Evolutionary conservation across 306 rosid genomes (phyloP).

Genomic region (Psophocarpus tetragonolobus): DNA sequence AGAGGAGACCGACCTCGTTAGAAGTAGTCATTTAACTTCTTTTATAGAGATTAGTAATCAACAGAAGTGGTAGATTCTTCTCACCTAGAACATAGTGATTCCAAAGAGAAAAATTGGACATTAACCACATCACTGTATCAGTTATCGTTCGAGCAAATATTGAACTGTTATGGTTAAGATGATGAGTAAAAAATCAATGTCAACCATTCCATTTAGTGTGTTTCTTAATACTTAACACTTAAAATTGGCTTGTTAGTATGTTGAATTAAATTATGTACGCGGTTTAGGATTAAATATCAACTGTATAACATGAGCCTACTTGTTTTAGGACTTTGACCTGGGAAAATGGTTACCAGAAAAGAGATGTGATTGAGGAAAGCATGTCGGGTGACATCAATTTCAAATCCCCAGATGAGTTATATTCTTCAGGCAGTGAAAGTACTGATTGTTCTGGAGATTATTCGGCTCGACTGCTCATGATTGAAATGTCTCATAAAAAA

Average conservation of each 20-base stretch:
- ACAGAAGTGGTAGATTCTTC: no score
- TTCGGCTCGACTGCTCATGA: slow-evolving; percentile 53
- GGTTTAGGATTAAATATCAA: slow-evolving; percentile 16
- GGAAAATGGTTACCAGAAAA: slow-evolving; percentile 66
- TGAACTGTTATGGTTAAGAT: slow-evolving; percentile 1
- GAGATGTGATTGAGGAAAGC: slow-evolving; percentile 41
- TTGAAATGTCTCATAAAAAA: slow-evolving; percentile 61
- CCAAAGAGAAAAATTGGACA: slow-evolving; percentile 15
- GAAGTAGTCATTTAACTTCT: no score
- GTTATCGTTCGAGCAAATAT: not conserved
- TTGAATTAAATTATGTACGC: slow-evolving; percentile 1
- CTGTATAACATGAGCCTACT: slow-evolving; percentile 28
- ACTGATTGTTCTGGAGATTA: slow-evolving; percentile 42
- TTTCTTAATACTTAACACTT: not conserved
- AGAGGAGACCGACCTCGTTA: no score
- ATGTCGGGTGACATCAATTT: slow-evolving; percentile 39
- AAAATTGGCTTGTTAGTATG: not conserved
- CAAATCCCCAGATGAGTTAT: slow-evolving; percentile 29
- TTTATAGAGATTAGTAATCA: no score
- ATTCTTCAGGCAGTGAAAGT: slow-evolving; percentile 41
- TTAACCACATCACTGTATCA: not conserved
- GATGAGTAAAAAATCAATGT: not conserved
- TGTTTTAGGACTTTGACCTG: slow-evolving; percentile 74
- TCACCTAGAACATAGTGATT: no score
- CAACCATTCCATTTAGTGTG: not conserved